Conservation (phyloP, 176 grass and related monocot genomes). For the Canna indica region DNA sequence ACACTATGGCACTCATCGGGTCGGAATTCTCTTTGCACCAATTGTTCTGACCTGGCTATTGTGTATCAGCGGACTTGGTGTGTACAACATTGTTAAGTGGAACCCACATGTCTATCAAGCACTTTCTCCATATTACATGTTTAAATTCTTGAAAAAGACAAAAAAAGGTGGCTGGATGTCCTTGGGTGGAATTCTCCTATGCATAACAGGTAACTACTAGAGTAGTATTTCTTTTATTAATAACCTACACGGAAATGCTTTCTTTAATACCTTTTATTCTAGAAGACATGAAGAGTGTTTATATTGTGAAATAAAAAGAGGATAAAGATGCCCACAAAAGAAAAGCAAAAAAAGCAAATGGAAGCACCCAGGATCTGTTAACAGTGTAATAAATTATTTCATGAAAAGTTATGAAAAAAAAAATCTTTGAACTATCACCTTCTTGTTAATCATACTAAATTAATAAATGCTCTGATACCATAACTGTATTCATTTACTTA, state of each 20-base stretch:
- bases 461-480: too few relatives aligned
- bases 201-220: slow-evolving; percentile 10
- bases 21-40: slow-evolving; percentile 6
- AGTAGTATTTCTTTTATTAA: too few relatives aligned
- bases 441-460: not conserved
- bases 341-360: not conserved
- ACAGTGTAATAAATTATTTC: not conserved
- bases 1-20: slow-evolving; percentile 4
- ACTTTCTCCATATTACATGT: slow-evolving; percentile 13
- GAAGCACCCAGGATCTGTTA: not conserved
- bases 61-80: not conserved
- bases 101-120: slow-evolving; percentile 8
- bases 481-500: too few relatives aligned
- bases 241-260: too few relatives aligned
- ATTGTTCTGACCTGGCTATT: not conserved
- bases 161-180: slow-evolving; percentile 7
- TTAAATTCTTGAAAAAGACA: slow-evolving; percentile 3
- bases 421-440: not conserved
- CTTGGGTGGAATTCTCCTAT: slow-evolving; percentile 3
- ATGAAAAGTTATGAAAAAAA: not conserved
- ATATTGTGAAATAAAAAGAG: not conserved
- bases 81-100: not conserved
- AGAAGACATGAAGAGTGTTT: too few relatives aligned
- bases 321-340: not conserved
- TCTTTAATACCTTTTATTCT: too few relatives aligned